Evolutionary conservation across 495 filamentous ascomycete genomes (phyloP), one percentile per base, ranked within the genome.

Genomic region (Penicillium silybi): DNA sequence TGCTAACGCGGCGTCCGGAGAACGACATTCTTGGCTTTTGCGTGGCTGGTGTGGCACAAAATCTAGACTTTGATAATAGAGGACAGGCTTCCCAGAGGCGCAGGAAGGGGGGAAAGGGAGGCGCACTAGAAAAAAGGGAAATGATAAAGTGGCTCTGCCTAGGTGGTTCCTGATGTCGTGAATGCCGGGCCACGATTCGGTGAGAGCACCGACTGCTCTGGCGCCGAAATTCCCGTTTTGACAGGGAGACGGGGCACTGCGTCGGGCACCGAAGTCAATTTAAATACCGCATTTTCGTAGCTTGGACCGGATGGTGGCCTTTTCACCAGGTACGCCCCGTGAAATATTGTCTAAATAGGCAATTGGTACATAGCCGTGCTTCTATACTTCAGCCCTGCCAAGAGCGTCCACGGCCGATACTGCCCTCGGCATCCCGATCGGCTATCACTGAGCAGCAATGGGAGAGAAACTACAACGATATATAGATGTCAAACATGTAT

Each of bases 1-100:
- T 70, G 56, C 73, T 76, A 26, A 76, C 48, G 35, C 73, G 70
- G 41, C 77, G 75, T 48, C 72, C 75, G 52, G 76, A 77, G 70
- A 76, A 80, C 15, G 73, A 78, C 77, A 79, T 80, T 39, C 52
- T 71, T 64, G 53, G 47, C 53, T 40, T 9, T 22, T 1, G 3
- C 29, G 32, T 18, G 15, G 41, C 40, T 41, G 32, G 20, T 18
- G 34, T 19, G 32, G 48, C 41, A 18, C 19, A 43, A 16, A 19
- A 27, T 11, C 17, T 5, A 42, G 41, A 27, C 23, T 22, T 32
- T 8, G 9, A 18, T 18, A 17, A 18, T 10, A 7, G 38, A 20
- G 2, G 16, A 41, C 18, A 1, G 9, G 9, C 38, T 41, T 41
- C 15, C 38, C 38, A 11, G 38, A n/a, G 11, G 16, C 16, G 38